Evolutionary conservation across 306 rosid genomes (phyloP).

Genomic region (Leucaena leucocephala): DNA sequence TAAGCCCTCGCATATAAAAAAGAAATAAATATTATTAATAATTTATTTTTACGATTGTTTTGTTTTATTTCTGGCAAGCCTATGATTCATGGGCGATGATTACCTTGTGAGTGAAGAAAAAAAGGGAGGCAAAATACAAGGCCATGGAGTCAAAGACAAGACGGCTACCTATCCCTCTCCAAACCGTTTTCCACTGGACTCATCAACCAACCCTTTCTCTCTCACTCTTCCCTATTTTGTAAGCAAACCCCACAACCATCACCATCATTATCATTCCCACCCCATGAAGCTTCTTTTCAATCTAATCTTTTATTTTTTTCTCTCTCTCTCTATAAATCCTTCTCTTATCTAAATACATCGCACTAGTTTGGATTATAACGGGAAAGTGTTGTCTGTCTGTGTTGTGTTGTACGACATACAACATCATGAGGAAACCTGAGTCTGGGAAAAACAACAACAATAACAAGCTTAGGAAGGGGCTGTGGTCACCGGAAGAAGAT

Average conservation of each 20-base stretch:
- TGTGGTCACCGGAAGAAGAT: conserved; percentile 90
- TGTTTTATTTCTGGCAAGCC: neutral
- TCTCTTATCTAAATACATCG: conserved; percentile 56
- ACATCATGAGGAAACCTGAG: conserved; percentile 71
- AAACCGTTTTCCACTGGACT: conserved; percentile 92
- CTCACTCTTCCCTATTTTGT: conserved; percentile 70
- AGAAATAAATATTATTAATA: neutral
- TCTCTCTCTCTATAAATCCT: conserved; percentile 51
- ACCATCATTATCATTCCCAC: conserved; percentile 55
- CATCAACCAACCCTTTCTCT: conserved; percentile 65
- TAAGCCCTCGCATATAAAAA: neutral
- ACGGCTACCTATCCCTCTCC: conserved; percentile 68
- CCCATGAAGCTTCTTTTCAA: conserved; percentile 55
- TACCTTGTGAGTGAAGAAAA: conserved; percentile 67
- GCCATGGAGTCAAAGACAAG: conserved; percentile 80
- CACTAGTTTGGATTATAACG: conserved; percentile 48
- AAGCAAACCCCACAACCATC: conserved; percentile 94
- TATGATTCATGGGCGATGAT: conserved; percentile 43
- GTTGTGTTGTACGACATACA: neutral
- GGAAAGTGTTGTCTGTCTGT: conserved; percentile 14
- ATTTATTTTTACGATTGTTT: neutral
- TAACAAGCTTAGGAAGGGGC: conserved; percentile 65
- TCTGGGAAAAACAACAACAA: conserved; percentile 21
- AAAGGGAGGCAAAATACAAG: conserved; percentile 27
- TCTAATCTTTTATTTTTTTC: neutral